A percentile compares a stretch with the other conserved stretches of the same genome.
phyloP scores from a whole-genome alignment of 2,329 filamentous ascomycete genomes.

The Teratosphaeria destructans region DNA sequence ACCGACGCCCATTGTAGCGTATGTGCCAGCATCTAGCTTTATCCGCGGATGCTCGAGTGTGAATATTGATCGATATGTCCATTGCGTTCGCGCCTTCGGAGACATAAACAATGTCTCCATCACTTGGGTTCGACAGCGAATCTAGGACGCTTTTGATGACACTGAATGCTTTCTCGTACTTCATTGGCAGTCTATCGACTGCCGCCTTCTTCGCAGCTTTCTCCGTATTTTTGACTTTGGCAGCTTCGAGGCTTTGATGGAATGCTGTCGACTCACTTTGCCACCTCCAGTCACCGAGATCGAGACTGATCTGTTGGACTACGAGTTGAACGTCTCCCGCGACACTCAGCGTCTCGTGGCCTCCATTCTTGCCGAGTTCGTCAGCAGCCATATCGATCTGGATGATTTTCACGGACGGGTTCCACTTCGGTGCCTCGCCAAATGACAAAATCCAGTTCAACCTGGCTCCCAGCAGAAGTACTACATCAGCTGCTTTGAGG shows the following conservation, averaged over 20 bases:
- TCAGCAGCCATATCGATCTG: constrained; percentile 46
- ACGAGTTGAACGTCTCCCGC: constrained; percentile 43
- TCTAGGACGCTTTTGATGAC: no score
- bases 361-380: constrained; percentile 44
- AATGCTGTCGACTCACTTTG: constrained; percentile 25
- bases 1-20: constrained; percentile 51
- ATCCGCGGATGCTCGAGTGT: constrained; percentile 44
- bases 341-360: constrained; percentile 38
- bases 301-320: constrained; percentile 34
- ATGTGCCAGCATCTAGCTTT: constrained; percentile 47
- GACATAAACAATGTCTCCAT: constrained; percentile 44
- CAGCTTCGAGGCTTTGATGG: constrained; percentile 24
- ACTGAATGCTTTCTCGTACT: constrained; percentile 43
- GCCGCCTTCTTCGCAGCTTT: constrained; percentile 35
- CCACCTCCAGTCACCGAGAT: constrained; percentile 38
- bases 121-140: constrained; percentile 35
- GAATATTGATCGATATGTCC: constrained; percentile 49
- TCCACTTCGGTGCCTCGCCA: constrained; percentile 46
- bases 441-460: constrained; percentile 52
- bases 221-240: constrained; percentile 38
- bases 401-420: constrained; percentile 39
- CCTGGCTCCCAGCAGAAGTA: constrained; percentile 44
- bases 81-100: constrained; percentile 52
- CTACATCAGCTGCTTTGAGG: constrained; percentile 44
- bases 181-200: constrained; percentile 33